Conservation (phyloP, 768 basidiomycete genomes). For the Leucogyrophana mollusca region DNA sequence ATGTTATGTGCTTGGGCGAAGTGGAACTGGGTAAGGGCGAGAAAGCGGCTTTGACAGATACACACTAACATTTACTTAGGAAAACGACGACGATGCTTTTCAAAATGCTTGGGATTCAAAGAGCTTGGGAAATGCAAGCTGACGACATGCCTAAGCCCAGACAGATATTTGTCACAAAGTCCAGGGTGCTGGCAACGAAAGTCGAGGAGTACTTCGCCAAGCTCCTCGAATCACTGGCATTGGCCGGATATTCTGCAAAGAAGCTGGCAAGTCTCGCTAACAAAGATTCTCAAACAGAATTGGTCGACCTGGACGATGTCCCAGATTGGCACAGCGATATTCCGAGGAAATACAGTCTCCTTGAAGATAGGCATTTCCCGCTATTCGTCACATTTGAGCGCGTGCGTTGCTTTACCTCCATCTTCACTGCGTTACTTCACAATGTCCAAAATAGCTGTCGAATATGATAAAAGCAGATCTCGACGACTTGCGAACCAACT, state of each 20-base stretch:
- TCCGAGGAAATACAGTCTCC: constrained; percentile 51
- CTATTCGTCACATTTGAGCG: constrained; percentile 67
- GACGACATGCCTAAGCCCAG: constrained; percentile 46
- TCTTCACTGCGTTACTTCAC: neutral
- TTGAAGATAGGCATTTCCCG: constrained; percentile 64
- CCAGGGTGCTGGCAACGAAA: constrained; percentile 60
- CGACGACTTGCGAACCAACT: neutral
- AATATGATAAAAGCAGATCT: constrained; percentile 1
- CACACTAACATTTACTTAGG: constrained; percentile 31
- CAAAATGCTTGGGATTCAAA: constrained; percentile 70
- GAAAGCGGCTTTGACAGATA: too few relatives aligned
- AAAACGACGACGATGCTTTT: constrained; percentile 79
- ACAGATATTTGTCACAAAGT: constrained; percentile 75
- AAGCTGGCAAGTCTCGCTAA: constrained; percentile 34
- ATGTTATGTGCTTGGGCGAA: constrained; percentile 67
- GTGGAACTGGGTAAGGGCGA: constrained; percentile 73
- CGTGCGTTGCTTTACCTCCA: constrained; percentile 31
- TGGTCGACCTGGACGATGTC: constrained; percentile 43
- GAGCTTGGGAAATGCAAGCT: constrained; percentile 43
- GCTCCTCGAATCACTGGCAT: constrained; percentile 43
- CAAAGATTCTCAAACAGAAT: constrained; percentile 12
- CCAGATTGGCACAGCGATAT: constrained; percentile 39
- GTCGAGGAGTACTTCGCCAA: constrained; percentile 67
- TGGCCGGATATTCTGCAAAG: constrained; percentile 33
- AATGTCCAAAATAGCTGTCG: neutral